Conservation (phyloP, 352 stramenopile species). For the Phytophthora lateralis region DNA sequence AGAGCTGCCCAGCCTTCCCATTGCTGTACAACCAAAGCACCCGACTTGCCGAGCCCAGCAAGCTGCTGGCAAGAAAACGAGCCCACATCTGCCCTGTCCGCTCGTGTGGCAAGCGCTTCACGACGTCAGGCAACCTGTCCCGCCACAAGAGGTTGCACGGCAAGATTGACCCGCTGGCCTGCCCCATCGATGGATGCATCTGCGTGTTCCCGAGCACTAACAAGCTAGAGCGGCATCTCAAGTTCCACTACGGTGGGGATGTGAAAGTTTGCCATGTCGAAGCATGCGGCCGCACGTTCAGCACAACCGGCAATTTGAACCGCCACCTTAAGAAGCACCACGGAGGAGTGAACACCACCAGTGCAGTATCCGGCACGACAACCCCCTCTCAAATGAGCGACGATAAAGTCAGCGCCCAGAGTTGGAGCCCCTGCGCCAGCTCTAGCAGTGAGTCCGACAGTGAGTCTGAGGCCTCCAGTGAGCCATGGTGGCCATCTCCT, state of each 20-base stretch:
- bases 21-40: constrained; percentile 15
- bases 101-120: constrained; percentile 56
- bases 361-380: not conserved
- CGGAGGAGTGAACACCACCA: constrained; percentile 1
- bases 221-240: constrained; percentile 49
- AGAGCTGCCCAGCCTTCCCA: constrained; percentile 3
- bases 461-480: constrained; percentile 16
- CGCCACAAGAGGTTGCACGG: constrained; percentile 52
- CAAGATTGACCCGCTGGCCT: constrained; percentile 39
- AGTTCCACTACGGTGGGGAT: constrained; percentile 48
- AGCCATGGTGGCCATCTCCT: constrained; percentile 14
- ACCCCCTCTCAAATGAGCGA: constrained; percentile 2
- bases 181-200: constrained; percentile 33
- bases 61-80: constrained; percentile 32
- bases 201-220: constrained; percentile 40
- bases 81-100: constrained; percentile 44
- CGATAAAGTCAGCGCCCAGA: not conserved
- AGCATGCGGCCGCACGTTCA: constrained; percentile 51
- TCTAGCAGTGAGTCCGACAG: constrained; percentile 11
- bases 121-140: constrained; percentile 55
- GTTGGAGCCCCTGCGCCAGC: constrained; percentile 12
- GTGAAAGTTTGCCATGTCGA: constrained; percentile 40
- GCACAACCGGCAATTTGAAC: constrained; percentile 50
- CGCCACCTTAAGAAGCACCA: constrained; percentile 50
- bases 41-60: not conserved